A percentile compares a stretch with the other conserved stretches of the same genome.
These are phyloP conservation scores for Candida arabinofermentans DNA, from an alignment of 805 yeast species.

Conservation along the genomic window DNA sequence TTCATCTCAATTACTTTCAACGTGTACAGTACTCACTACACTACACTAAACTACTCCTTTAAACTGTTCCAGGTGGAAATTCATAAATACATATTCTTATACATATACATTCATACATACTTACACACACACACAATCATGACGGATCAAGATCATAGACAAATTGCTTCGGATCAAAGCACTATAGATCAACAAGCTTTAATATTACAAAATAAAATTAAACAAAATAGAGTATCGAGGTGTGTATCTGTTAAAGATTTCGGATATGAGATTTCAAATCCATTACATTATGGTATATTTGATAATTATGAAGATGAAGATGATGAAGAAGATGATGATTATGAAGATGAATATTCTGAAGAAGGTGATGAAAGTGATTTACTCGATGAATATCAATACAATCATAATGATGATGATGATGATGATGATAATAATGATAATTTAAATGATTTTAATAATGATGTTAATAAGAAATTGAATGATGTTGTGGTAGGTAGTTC, in stretches of 20 bases:
- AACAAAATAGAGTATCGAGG: conserved; percentile 4
- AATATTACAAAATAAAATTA: not conserved
- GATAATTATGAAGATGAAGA: conserved; percentile 5
- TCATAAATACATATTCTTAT: no score
- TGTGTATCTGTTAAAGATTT: conserved; percentile 66
- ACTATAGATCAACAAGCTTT: not conserved
- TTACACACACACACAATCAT: not conserved
- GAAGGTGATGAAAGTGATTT: conserved; percentile 15
- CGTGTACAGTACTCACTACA: no score
- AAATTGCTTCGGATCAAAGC: not conserved
- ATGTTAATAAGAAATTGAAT: conserved; percentile 1
- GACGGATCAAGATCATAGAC: not conserved
- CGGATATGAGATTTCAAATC: conserved; percentile 70
- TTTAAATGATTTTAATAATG: conserved; percentile 9
- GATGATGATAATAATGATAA: not conserved
- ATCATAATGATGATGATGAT: conserved; percentile 12
- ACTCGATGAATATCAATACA: conserved; percentile 11
- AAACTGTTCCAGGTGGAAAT: no score
- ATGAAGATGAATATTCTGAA: conserved; percentile 18
- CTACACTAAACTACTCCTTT: no score
- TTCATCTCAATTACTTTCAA: no score
- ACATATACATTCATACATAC: no score
- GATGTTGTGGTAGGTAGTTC: conserved; percentile 17
- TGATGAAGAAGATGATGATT: conserved; percentile 3
- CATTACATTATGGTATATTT: conserved; percentile 61